Base-by-base conservation (phyloP, 306 rosid genomes). In the Herpetospermum pedunculosum region DNA sequence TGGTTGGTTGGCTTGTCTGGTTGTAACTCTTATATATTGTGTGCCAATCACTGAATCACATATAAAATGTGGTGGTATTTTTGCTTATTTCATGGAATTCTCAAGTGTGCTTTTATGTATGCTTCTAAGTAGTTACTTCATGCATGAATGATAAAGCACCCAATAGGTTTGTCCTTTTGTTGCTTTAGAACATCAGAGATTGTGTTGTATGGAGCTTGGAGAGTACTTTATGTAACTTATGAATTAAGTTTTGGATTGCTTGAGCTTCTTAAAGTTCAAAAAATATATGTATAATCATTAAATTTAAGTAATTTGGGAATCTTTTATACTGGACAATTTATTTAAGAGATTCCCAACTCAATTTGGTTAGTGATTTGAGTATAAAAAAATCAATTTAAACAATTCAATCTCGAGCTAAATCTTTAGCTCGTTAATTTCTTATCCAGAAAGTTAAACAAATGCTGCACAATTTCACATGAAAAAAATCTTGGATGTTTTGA, bases 181-280 rank as follows among this genome's bases (percentile, higher is more conserved):
- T 76, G 75, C 77, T 76, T 79, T 79, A 29, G 74, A 75, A 57
- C 57, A 23, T 53, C 41, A 41, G 35, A 21, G 52, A 13, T 23
- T 68, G 34, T 26, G 34, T 69, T 44, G 52, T 29, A 69, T 44
- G 55, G 55, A 69, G 46, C 25, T 28, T 44, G 55, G 41, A 43
- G 74, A 44, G 57, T 46, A 15, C 55, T 69, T 69, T 69, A 44
- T 43, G 7, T 43, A 44, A 23, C 73, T 69, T 69, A 7, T 25
- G 37, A 8, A 15, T 69, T 29, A 69, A 69, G 73, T 69, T 44
- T 69, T 69, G 73, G 73, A 69, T 69, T 26, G 55, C 73, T 69
- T 69, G 73, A 44, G 73, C 54, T 65, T 65, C 30, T 38, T 47
- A 14, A 70, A 70, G 58, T 2, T 40, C 0, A 16, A 47, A 69